A percentile compares a stretch with the other conserved stretches of the same genome.
These are phyloP conservation scores for Boechera retrofracta DNA, from an alignment of 345 rosid genomes.

Conservation along the genomic window DNA sequence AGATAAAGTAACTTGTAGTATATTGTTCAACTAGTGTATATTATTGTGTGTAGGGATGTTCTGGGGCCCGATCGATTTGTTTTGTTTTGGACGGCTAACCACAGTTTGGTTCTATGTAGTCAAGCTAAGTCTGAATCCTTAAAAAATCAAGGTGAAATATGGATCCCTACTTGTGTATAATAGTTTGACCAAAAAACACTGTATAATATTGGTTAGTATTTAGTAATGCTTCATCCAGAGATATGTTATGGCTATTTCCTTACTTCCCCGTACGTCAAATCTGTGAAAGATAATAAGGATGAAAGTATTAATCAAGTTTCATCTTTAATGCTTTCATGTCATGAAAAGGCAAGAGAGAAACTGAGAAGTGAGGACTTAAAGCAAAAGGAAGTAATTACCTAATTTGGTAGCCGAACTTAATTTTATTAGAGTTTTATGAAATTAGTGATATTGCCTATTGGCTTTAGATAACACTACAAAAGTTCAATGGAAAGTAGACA, in stretches of 20 bases:
- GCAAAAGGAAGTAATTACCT: constrained; percentile 18
- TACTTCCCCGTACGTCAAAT: not conserved
- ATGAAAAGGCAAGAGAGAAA: constrained; percentile 14
- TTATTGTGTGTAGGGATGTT: constrained; percentile 19
- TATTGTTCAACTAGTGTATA: constrained; percentile 25
- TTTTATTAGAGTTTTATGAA: constrained; percentile 10
- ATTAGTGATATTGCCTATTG: constrained; percentile 7
- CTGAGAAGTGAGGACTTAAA: constrained; percentile 14
- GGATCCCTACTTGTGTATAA: not conserved
- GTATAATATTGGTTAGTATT: too few species aligned
- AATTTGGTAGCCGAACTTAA: not conserved
- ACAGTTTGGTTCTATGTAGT: not conserved
- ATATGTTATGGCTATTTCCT: not conserved
- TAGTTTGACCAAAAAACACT: too few species aligned
- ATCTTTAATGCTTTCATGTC: constrained; percentile 30
- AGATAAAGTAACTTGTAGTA: constrained; percentile 37
- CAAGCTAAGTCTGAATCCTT: not conserved
- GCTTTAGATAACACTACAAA: constrained; percentile 7
- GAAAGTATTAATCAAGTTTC: constrained; percentile 27
- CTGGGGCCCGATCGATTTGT: not conserved
- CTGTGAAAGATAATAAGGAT: not conserved
- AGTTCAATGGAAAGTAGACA: constrained; percentile 11
- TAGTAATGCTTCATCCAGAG: not conserved
- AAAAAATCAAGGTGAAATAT: not conserved
- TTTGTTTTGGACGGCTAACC: constrained; percentile 17